Conservation (phyloP, 2,329 filamentous ascomycete species). For the Alternaria ventricosa region DNA sequence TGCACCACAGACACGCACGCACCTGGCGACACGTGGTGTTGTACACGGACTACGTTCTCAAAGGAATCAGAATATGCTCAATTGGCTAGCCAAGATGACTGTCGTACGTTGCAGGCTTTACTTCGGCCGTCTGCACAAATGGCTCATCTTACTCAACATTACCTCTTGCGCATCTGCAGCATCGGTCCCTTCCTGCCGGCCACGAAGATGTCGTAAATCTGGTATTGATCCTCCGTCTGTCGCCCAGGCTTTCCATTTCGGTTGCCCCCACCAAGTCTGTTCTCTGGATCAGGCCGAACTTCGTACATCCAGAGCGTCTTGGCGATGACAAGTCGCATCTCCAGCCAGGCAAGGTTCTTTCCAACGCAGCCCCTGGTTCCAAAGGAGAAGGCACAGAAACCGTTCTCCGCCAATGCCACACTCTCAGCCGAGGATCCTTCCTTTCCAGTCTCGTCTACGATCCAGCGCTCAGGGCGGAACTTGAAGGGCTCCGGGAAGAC, state of each 20-base stretch:
- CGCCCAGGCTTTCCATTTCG: conserved; percentile 22
- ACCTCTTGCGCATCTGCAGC: conserved; percentile 25
- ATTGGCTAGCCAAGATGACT: background rate
- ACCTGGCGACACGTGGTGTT: background rate
- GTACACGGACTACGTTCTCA: background rate
- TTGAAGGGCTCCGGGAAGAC: conserved; percentile 26
- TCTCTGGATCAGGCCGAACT: conserved; percentile 22
- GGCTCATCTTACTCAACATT: background rate
- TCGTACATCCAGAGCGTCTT: conserved; percentile 33
- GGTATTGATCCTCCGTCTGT: conserved; percentile 29
- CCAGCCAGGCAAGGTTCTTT: conserved; percentile 40
- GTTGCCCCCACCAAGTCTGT: conserved; percentile 32
- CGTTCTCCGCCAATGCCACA: conserved; percentile 20
- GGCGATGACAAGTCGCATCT: conserved; percentile 34
- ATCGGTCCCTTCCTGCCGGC: conserved; percentile 43
- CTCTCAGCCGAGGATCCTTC: conserved; percentile 17
- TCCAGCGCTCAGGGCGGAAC: conserved; percentile 38
- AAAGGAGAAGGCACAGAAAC: conserved; percentile 32
- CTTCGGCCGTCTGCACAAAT: background rate
- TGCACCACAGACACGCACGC: background rate
- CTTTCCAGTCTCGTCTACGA: conserved; percentile 20
- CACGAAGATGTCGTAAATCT: conserved; percentile 38
- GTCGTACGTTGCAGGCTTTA: background rate
- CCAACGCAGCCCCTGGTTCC: conserved; percentile 40
- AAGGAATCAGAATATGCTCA: background rate